phyloP scores from a whole-genome alignment of 2,329 filamentous ascomycete species.

The Fusarium secorum region DNA sequence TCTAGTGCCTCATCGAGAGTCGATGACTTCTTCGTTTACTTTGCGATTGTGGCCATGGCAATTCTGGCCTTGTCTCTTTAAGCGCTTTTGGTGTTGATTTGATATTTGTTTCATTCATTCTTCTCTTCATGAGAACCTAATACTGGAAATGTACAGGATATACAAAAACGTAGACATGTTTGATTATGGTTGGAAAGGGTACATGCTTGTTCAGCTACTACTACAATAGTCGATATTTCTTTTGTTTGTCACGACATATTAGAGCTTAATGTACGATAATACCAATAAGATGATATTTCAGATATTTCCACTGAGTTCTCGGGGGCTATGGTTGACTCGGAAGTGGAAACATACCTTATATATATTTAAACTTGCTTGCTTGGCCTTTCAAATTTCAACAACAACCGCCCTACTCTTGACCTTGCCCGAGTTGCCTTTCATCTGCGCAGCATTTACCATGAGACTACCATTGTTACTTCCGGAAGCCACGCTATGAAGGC shows the following conservation, averaged over 20 bases:
- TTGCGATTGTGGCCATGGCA: constrained; percentile 20
- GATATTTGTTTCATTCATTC: neutral
- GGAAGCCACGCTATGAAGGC: constrained; percentile 57
- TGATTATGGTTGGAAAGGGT: neutral
- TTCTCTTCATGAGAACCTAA: neutral
- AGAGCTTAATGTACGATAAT: constrained; percentile 17
- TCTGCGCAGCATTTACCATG: constrained; percentile 66
- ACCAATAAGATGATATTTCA: neutral
- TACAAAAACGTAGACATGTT: neutral
- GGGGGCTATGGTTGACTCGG: neutral
- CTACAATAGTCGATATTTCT: neutral
- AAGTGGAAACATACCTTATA: neutral
- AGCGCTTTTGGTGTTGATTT: neutral
- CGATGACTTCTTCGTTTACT: constrained; percentile 12
- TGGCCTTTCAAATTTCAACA: constrained; percentile 43
- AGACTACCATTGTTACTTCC: constrained; percentile 58
- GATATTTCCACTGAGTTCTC: neutral
- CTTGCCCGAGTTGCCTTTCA: constrained; percentile 61
- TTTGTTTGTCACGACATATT: constrained; percentile 23
- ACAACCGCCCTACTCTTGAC: constrained; percentile 52
- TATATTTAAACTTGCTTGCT: neutral
- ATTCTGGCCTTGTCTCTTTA: constrained; percentile 21
- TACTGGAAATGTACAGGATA: neutral
- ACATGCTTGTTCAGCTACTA: constrained; percentile 18
- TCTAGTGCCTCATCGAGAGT: constrained; percentile 15